A percentile compares a stretch with the other conserved stretches of the same genome.
These are phyloP conservation scores for Suhomyces yuchorum DNA, from an alignment of 1,139 yeast genomes.

Conservation along the genomic window DNA sequence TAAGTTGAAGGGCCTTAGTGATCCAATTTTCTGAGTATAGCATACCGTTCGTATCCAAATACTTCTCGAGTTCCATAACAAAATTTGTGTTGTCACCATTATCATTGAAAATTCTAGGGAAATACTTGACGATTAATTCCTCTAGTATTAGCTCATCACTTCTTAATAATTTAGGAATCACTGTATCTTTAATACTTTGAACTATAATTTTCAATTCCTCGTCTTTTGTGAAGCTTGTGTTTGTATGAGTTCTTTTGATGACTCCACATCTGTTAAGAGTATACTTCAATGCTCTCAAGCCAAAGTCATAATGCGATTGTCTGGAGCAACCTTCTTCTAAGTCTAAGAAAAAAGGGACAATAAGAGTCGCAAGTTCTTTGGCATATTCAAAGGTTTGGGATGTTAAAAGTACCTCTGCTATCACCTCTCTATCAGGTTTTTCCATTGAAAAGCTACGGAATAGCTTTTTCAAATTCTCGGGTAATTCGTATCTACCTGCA, in stretches of 20 bases:
- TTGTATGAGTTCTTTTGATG: neutral
- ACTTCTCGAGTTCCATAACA: conserved; percentile 16
- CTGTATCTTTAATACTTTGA: conserved; percentile 57
- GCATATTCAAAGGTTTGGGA: conserved; percentile 72
- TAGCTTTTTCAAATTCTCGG: conserved; percentile 81
- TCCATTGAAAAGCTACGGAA: conserved; percentile 79
- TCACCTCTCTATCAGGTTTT: conserved; percentile 67
- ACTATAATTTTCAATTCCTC: conserved; percentile 48
- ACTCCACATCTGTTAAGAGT: conserved; percentile 63
- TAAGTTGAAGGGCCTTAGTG: conserved; percentile 62
- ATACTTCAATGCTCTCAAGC: conserved; percentile 76
- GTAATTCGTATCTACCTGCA: conserved; percentile 78
- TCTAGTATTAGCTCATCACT: conserved; percentile 50
- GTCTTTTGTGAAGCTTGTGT: neutral
- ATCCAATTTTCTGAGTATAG: conserved; percentile 45
- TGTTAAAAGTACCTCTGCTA: conserved; percentile 70
- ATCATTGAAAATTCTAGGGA: conserved; percentile 22
- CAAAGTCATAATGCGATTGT: conserved; percentile 88
- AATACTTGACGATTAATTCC: conserved; percentile 29
- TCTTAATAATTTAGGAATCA: conserved; percentile 64
- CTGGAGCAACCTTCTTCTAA: conserved; percentile 42
- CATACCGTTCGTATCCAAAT: conserved; percentile 25
- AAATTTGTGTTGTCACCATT: conserved; percentile 22
- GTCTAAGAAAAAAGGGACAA: conserved; percentile 59
- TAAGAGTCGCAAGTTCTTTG: conserved; percentile 41